Evolutionary conservation across 768 basidiomycete genomes (phyloP).

Genomic region (Suillus fuscotomentosus): DNA sequence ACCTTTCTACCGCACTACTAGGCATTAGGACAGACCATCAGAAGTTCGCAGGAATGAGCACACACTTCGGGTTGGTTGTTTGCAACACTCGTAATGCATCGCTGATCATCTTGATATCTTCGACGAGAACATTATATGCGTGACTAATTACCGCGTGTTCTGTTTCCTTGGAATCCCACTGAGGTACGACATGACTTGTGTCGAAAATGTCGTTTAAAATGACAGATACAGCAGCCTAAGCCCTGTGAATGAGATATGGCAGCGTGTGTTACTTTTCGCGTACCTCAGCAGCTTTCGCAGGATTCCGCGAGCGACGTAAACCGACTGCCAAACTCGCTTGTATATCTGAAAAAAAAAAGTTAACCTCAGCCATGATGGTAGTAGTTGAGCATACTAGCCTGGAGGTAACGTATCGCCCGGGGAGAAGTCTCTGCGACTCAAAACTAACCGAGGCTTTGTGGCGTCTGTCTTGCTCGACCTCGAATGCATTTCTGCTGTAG

Average conservation of each 20-base stretch:
- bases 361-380: too few species aligned
- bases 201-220: conserved; percentile 4
- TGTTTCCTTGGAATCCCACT: conserved; percentile 4
- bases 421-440: neutral
- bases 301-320: neutral
- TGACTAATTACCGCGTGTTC: neutral
- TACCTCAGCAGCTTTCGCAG: neutral
- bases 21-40: neutral
- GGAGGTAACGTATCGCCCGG: neutral
- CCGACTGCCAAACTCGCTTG: conserved; percentile 1
- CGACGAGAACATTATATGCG: neutral
- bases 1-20: neutral
- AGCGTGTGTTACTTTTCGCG: neutral
- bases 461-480: neutral
- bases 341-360: neutral
- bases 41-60: neutral
- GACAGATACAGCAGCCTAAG: conserved; percentile 2
- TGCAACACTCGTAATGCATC: conserved; percentile 2
- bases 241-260: neutral
- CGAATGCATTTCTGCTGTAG: neutral
- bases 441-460: neutral
- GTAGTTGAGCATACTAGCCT: neutral
- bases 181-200: conserved; percentile 1
- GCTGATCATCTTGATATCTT: conserved; percentile 2
- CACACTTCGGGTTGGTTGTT: neutral